Evolutionary conservation across 805 yeast species (phyloP).

Genomic region (Ascoidea asiatica): DNA sequence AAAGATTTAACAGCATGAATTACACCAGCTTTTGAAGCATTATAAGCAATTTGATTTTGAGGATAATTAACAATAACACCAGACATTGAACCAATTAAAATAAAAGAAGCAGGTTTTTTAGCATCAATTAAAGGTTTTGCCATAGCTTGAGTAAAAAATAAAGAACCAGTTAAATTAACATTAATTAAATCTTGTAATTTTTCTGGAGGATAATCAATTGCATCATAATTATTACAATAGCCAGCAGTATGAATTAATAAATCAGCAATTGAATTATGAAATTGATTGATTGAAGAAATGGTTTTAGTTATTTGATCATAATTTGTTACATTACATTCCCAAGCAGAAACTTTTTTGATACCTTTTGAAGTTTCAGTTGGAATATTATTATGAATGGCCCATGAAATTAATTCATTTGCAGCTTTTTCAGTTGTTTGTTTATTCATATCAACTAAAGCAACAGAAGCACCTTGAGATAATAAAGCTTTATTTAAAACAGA

Average conservation of each 20-base stretch:
- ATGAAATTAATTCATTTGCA: conserved; percentile 35
- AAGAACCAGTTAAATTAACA: conserved; percentile 55
- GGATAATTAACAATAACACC: conserved; percentile 64
- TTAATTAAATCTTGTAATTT: conserved; percentile 53
- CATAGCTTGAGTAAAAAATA: conserved; percentile 51
- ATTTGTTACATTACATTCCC: conserved; percentile 54
- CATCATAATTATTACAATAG: conserved; percentile 54
- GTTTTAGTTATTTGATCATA: conserved; percentile 33
- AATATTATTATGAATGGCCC: conserved; percentile 26
- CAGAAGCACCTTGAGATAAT: conserved; percentile 40
- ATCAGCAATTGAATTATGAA: conserved; percentile 40
- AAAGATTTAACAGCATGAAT: conserved; percentile 53
- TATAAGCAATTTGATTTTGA: conserved; percentile 58
- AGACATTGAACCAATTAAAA: conserved; percentile 59
- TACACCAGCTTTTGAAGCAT: conserved; percentile 64
- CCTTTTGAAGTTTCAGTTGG: conserved; percentile 15
- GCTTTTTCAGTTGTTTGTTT: conserved; percentile 41
- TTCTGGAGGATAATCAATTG: conserved; percentile 51
- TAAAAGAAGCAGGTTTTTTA: conserved; percentile 39
- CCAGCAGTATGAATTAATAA: conserved; percentile 54
- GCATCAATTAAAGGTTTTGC: conserved; percentile 52
- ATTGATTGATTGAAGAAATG: conserved; percentile 36
- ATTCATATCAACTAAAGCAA: conserved; percentile 49
- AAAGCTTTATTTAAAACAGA: conserved; percentile 44
- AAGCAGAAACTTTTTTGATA: conserved; percentile 29